Percentiles rank a stretch among this genome's conserved stretches.
These are phyloP conservation scores for Castanospermum australe DNA, from an alignment of 306 rosid genomes.

Conservation along the genomic window DNA sequence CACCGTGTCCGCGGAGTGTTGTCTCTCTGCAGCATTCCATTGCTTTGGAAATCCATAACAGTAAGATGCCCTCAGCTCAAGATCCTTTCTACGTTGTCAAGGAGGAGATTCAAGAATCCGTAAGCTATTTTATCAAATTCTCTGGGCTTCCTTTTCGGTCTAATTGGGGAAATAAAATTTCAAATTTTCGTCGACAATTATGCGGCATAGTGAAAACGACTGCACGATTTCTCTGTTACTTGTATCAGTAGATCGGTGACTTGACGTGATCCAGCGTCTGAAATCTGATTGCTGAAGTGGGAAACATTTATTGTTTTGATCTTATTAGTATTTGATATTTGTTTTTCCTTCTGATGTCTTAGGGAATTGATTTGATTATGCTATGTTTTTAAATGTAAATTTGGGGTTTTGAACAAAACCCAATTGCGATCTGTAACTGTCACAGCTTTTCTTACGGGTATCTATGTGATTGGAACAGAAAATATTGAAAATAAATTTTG, in stretches of 20 bases:
- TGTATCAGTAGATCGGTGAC: neutral
- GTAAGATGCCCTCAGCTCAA: slow-evolving; percentile 87
- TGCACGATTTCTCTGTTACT: neutral
- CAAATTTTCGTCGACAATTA: neutral
- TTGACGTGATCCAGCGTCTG: neutral
- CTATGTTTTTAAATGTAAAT: neutral
- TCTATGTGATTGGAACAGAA: neutral
- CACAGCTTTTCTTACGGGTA: neutral
- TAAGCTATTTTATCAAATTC: slow-evolving; percentile 41
- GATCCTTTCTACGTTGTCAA: slow-evolving; percentile 98
- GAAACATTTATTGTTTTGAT: neutral
- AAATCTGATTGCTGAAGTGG: slow-evolving; percentile 4
- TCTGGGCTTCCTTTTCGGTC: neutral
- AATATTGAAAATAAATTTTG: neutral
- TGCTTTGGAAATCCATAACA: neutral
- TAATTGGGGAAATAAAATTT: neutral
- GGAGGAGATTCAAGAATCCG: slow-evolving; percentile 96
- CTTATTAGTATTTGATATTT: neutral
- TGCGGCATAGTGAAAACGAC: neutral
- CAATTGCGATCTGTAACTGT: slow-evolving; percentile 17
- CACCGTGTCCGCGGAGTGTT: no score
- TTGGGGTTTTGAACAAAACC: slow-evolving; percentile 16
- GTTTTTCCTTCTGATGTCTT: neutral
- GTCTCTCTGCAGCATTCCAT: neutral
- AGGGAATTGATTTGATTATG: slow-evolving; percentile 21